Percentiles rank a stretch among this genome's conserved stretches.
Evolutionary conservation across 2,329 filamentous ascomycete genomes (phyloP).

Genomic region (Colletotrichum ledebouriae): DNA sequence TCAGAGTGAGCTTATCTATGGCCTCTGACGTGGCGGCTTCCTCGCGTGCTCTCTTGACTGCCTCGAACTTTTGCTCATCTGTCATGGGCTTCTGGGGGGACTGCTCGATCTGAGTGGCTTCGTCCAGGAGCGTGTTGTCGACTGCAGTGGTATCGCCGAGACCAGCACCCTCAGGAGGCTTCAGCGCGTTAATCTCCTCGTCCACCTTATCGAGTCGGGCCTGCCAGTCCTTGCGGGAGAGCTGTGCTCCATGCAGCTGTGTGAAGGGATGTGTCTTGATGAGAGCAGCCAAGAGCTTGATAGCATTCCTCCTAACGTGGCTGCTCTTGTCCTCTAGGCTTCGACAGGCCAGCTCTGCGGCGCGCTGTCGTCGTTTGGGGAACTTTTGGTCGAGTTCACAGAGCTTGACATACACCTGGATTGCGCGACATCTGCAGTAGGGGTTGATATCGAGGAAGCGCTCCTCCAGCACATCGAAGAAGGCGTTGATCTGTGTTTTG

Average conservation of each 20-base stretch:
- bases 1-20: constrained; percentile 88
- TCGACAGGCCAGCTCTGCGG: constrained; percentile 86
- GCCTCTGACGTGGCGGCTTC: constrained; percentile 91
- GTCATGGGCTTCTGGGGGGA: constrained; percentile 77
- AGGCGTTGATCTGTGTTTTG: constrained; percentile 95
- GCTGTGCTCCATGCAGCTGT: constrained; percentile 88
- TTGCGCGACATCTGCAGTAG: constrained; percentile 90
- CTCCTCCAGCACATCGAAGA: constrained; percentile 97
- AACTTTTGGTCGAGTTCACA: constrained; percentile 98
- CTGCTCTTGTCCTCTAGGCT: constrained; percentile 98
- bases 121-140: constrained; percentile 84
- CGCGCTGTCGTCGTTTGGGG: constrained; percentile 89
- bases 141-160: constrained; percentile 80
- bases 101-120: constrained; percentile 82
- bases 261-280: constrained; percentile 96
- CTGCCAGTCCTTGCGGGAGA: constrained; percentile 89
- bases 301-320: constrained; percentile 93
- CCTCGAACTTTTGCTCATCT: constrained; percentile 81
- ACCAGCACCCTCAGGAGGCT: constrained; percentile 81
- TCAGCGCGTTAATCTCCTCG: constrained; percentile 82
- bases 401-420: constrained; percentile 93
- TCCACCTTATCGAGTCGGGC: constrained; percentile 86
- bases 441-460: constrained; percentile 97
- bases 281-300: constrained; percentile 88
- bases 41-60: constrained; percentile 83